phyloP scores from a whole-genome alignment of 1,284 basidiomycete species.

The Heterobasidion parviporum region DNA sequence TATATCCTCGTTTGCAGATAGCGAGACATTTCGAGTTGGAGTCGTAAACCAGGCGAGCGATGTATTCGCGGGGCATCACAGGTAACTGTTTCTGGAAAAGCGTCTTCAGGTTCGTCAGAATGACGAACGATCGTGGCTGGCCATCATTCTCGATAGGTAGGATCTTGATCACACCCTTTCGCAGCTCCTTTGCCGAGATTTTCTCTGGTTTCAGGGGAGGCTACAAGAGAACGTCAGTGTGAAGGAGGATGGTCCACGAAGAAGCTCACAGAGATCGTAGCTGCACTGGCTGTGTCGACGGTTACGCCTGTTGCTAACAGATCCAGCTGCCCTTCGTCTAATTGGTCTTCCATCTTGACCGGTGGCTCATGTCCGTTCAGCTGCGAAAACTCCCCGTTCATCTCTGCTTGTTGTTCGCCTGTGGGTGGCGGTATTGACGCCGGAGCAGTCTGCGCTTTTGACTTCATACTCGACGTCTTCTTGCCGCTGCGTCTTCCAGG shows the following conservation, averaged over 20 bases:
- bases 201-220: conserved; percentile 58
- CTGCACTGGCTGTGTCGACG: conserved; percentile 52
- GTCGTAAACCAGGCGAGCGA: conserved; percentile 93
- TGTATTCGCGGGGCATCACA: conserved; percentile 99
- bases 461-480: conserved; percentile 49
- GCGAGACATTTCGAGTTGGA: conserved; percentile 87
- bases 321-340: conserved; percentile 66
- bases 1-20: conserved; percentile 92
- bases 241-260: neutral
- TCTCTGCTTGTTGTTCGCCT: conserved; percentile 32
- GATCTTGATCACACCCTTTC: conserved; percentile 80
- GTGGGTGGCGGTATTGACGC: conserved; percentile 26
- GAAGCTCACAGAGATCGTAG: conserved; percentile 38
- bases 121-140: conserved; percentile 68
- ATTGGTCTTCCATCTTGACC: conserved; percentile 68
- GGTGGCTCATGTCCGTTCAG: conserved; percentile 41
- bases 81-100: conserved; percentile 97
- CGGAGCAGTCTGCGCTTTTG: conserved; percentile 47
- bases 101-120: conserved; percentile 92
- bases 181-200: conserved; percentile 77
- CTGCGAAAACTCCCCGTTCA: conserved; percentile 31
- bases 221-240: conserved; percentile 13
- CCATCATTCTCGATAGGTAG: conserved; percentile 83
- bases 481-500: conserved; percentile 41
- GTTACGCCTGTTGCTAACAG: conserved; percentile 76